These are phyloP conservation scores for Naganishia albida DNA, from an alignment of 1,284 basidiomycete species.

Conservation along the genomic window DNA sequence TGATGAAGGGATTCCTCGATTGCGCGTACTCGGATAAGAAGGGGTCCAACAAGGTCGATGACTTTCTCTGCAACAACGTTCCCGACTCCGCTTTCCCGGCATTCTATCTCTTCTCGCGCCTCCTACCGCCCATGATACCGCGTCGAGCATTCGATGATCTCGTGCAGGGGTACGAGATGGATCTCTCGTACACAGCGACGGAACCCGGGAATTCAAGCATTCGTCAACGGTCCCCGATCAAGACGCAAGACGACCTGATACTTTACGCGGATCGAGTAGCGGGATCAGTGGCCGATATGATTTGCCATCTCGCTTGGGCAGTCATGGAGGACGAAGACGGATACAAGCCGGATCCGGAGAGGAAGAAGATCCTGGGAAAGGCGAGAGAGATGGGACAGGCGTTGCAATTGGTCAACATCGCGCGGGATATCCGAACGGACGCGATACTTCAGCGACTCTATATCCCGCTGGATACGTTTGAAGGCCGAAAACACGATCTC, in stretches of 20 bases:
- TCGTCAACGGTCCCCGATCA: conserved; percentile 43
- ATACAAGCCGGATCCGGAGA: not conserved
- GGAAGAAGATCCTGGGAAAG: conserved; percentile 33
- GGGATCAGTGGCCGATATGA: conserved; percentile 54
- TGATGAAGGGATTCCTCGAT: conserved; percentile 27
- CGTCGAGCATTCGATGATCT: conserved; percentile 54
- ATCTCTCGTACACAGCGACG: conserved; percentile 43
- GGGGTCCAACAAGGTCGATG: conserved; percentile 28
- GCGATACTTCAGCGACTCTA: conserved; percentile 52
- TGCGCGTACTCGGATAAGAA: not conserved
- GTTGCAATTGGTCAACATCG: conserved; percentile 55
- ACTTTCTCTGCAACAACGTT: conserved; percentile 34
- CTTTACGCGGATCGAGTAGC: conserved; percentile 55
- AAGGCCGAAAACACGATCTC: conserved; percentile 27
- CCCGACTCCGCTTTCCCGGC: conserved; percentile 41
- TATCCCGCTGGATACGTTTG: conserved; percentile 47
- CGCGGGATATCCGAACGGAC: conserved; percentile 54
- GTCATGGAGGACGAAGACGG: conserved; percentile 33
- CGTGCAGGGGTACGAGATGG: conserved; percentile 52
- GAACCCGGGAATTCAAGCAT: not conserved
- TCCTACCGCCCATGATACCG: conserved; percentile 49
- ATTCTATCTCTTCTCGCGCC: conserved; percentile 50
- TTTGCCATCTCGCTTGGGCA: conserved; percentile 55
- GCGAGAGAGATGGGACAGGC: conserved; percentile 54
- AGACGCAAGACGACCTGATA: conserved; percentile 51